Evolutionary conservation across 2,329 filamentous ascomycete genomes (phyloP).

Genomic region (Aspergillus jensenii): DNA sequence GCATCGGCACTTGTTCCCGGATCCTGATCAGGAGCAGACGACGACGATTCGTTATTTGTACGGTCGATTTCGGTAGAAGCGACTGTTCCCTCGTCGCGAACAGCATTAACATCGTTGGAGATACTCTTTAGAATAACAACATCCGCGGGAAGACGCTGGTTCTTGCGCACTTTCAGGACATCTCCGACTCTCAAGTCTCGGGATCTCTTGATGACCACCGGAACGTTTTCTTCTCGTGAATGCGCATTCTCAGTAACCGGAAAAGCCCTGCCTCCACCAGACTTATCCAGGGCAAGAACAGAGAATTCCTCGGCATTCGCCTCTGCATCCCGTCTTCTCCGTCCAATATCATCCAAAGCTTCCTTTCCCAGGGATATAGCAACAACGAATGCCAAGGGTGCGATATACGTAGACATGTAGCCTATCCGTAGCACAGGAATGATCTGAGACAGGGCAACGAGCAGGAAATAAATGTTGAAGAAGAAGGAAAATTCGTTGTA

Average conservation of each 20-base stretch:
- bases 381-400: conserved; percentile 87
- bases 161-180: conserved; percentile 87
- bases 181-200: conserved; percentile 91
- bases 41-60: conserved; percentile 19
- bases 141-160: conserved; percentile 90
- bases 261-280: conserved; percentile 12
- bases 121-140: conserved; percentile 88
- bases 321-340: conserved; percentile 83
- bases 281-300: conserved; percentile 67
- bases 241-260: conserved; percentile 11
- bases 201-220: conserved; percentile 76
- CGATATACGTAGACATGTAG: conserved; percentile 92
- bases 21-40: conserved; percentile 10
- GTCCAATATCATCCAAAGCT: conserved; percentile 86
- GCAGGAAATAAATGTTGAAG: conserved; percentile 98
- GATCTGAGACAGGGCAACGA: conserved; percentile 90
- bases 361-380: conserved; percentile 93
- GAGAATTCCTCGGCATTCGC: conserved; percentile 90
- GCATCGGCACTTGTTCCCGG: conserved; percentile 18
- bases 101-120: conserved; percentile 51
- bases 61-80: conserved; percentile 29
- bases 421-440: conserved; percentile 88
- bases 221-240: conserved; percentile 39
- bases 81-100: conserved; percentile 24
- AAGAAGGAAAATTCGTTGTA: conserved; percentile 99